Base-by-base conservation (phyloP, 768 basidiomycete species). In the Tulasnella sp. region DNA sequence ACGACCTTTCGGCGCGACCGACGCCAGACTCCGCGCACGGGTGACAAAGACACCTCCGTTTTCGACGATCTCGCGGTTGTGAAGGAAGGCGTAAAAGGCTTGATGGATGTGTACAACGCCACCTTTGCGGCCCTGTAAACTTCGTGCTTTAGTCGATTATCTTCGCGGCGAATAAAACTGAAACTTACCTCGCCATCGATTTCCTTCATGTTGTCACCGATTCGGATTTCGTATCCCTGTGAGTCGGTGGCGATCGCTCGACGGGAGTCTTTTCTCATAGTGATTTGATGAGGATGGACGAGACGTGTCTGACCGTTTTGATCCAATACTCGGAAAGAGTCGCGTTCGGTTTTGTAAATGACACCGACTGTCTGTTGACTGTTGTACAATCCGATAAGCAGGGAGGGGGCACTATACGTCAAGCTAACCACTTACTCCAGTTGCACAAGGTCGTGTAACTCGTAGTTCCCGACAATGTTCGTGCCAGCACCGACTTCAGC, bases 21-120 rank as follows among this genome's bases (percentile, higher is more conserved):
- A 95, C 1, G 86, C 87, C 59, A 98, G 83, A 1, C 89, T 87
- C 47, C 92, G 89, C 16, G 92, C 88, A 41, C 94, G 89, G 0
- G 94, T 91, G 67, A 99, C 94, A 77, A 95, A 99, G 34, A 98
- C 89, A 72, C 97, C 97, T 26, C 92, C 90, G 76, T 98, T 95
- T 80, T 98, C 95, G 22, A 84, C 77, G 68, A 93, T 84, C 67
- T 98, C 95, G 16, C 95, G 90, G 77, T 95, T 96, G 81, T 95
- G 90, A 62, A 98, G 81, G 84, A 98, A 99, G 3, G 92, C 94
- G 76, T 89, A 96, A 80, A 92, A 89, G 0, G 95, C 94, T 78
- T 96, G 94, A 79, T 96, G 91, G 52, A 95, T 94, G 77, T 98
- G 95, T 34, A 99, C 83, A 14, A 98, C 91, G 72, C 88, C 86